Percentiles rank a stretch among this genome's conserved stretches.
These are phyloP conservation scores for Cyclocybe cylindracea DNA, from an alignment of 768 basidiomycete genomes.

Conservation along the genomic window DNA sequence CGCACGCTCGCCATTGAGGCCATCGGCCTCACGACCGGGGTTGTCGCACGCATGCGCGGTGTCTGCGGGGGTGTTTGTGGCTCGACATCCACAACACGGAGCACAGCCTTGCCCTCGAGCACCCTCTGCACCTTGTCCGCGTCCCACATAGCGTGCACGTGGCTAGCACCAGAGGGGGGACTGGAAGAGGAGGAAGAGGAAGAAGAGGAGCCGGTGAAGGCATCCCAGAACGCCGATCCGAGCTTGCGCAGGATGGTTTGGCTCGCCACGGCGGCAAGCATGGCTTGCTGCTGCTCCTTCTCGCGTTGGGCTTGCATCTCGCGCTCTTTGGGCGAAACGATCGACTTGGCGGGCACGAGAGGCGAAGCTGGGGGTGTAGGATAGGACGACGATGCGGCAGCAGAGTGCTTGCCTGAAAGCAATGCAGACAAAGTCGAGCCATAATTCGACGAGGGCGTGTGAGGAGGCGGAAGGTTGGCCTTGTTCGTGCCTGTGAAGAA, in stretches of 20 bases:
- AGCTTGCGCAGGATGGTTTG: constrained; percentile 75
- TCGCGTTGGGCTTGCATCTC: constrained; percentile 22
- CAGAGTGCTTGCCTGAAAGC: constrained; percentile 50
- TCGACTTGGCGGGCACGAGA: constrained; percentile 24
- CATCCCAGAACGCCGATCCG: constrained; percentile 84
- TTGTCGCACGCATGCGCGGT: constrained; percentile 9
- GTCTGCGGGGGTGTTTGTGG: constrained; percentile 20
- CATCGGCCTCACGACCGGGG: constrained; percentile 2
- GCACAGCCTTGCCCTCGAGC: constrained; percentile 80
- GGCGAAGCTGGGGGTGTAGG: constrained; percentile 50
- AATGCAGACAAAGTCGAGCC: constrained; percentile 28
- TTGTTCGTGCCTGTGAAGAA: constrained; percentile 27
- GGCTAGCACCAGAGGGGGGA: constrained; percentile 1
- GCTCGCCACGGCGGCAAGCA: constrained; percentile 74
- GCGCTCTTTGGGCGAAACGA: constrained; percentile 17
- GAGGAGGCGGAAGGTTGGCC: constrained; percentile 10
- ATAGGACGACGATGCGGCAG: constrained; percentile 25
- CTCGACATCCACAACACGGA: constrained; percentile 79
- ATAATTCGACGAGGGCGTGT: constrained; percentile 10
- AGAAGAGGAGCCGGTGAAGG: constrained; percentile 61
- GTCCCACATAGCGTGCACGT: constrained; percentile 42
- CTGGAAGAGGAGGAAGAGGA: constrained; percentile 25
- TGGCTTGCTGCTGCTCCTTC: constrained; percentile 41
- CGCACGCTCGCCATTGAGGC: constrained; percentile 3
- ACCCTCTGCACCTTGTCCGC: constrained; percentile 81